phyloP scores from a whole-genome alignment of 2,329 filamentous ascomycete genomes.

The Basipetospora chlamydospora region DNA sequence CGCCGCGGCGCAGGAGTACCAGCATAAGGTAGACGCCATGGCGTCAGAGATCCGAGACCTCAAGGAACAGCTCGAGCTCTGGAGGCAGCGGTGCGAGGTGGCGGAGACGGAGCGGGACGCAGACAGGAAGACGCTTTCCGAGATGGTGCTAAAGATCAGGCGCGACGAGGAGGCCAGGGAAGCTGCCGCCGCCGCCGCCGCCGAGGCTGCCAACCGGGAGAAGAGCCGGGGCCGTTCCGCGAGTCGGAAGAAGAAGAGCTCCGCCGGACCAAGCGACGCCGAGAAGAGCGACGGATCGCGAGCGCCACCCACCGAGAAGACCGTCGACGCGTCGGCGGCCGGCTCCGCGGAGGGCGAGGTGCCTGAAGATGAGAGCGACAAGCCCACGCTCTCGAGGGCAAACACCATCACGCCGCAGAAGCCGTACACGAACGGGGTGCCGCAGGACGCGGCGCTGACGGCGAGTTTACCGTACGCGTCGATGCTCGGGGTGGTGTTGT shows the following conservation, averaged over 20 bases:
- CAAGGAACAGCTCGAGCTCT: slow-evolving; percentile 65
- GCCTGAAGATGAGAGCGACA: slow-evolving; percentile 21
- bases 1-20: slow-evolving; percentile 31
- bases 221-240: slow-evolving; percentile 3
- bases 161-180: slow-evolving; percentile 42
- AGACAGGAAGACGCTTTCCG: slow-evolving; percentile 60
- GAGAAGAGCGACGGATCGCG: background rate
- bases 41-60: slow-evolving; percentile 68
- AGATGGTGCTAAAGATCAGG: slow-evolving; percentile 77
- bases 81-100: slow-evolving; percentile 60
- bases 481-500: slow-evolving; percentile 66
- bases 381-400: slow-evolving; percentile 27
- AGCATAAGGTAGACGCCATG: slow-evolving; percentile 62
- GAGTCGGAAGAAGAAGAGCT: background rate
- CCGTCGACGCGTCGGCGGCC: slow-evolving; percentile 6
- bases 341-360: slow-evolving; percentile 1
- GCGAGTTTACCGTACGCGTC: slow-evolving; percentile 61
- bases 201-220: slow-evolving; percentile 7
- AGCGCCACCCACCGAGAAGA: slow-evolving; percentile 3
- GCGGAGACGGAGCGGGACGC: slow-evolving; percentile 66
- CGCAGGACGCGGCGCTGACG: slow-evolving; percentile 16
- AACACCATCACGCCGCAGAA: slow-evolving; percentile 33
- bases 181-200: slow-evolving; percentile 12
- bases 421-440: background rate
- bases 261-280: background rate